Base-by-base conservation (phyloP, 768 basidiomycete species). In the Boletus subparvulus region DNA sequence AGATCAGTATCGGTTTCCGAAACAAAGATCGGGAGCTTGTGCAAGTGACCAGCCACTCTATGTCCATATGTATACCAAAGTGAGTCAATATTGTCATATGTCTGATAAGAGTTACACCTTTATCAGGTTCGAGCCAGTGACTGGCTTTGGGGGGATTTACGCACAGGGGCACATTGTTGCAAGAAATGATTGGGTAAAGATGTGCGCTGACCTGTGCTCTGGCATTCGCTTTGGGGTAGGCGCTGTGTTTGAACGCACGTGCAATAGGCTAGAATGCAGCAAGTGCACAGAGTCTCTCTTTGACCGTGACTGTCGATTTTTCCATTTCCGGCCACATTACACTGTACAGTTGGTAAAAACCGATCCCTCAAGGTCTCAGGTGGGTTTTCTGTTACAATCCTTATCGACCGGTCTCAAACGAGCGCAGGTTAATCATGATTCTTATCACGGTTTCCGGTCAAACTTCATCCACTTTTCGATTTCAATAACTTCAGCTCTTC, bases 391-490 rank as follows among this genome's bases (percentile, higher is more conserved):
- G 36, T 10, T 41, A 17, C 28, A 43, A 17, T 17, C 40, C 47
- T 32, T 13, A 24, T 28, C 6, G 9, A 19, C 16, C 28, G 28
- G 32, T 32, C 35, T 56, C 52, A 64, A 52, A 40, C 8, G 3
- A 50, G 37, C 47, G 2, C 60, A 82, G 81, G 78, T 75, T 47
- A 55, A 62, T 21, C 73, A 78, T 28, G 95, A 98, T 71, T 93
- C 93, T 0, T 96, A 84, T 72, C 82, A 83, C 56, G 90, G 84
- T 9, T 97, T 98, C 72, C 87, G 95, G 36, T 96, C 94, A 6
- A 89, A 98, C 72, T 95, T 92, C 68, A 87, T 98, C 46, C 95
- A 98, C 70, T 80, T 95, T 52, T 94, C 94, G 0, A 80, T 94
- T 40, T 97, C 95, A 2, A 75, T 97, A 62, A 82, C 83, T 26